Conservation (phyloP, 768 basidiomycete species). For the Multifurca ochricompacta region DNA sequence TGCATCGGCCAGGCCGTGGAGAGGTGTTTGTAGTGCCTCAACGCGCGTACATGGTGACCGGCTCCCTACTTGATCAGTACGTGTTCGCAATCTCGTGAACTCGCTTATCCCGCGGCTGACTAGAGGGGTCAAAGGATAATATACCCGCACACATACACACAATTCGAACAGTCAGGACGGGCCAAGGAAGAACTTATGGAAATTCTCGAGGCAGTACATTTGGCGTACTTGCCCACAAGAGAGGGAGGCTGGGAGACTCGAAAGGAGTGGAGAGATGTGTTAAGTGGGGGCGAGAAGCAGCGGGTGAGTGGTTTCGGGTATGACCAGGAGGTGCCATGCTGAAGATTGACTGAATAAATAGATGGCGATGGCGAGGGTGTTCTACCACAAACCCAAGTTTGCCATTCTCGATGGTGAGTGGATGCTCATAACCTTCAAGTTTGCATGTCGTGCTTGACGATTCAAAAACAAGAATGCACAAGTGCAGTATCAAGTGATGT, state of each 20-base stretch:
- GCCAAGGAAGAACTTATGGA: slow-evolving; percentile 63
- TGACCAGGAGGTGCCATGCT: background rate
- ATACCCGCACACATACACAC: slow-evolving; percentile 80
- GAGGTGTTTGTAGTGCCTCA: slow-evolving; percentile 84
- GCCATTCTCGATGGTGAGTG: slow-evolving; percentile 77
- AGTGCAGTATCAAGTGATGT: slow-evolving; percentile 95
- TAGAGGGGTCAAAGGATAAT: slow-evolving; percentile 44
- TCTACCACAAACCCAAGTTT: slow-evolving; percentile 80
- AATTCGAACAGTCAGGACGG: slow-evolving; percentile 52
- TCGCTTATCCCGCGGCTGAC: background rate
- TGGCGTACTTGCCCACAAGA: slow-evolving; percentile 76
- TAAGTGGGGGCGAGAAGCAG: slow-evolving; percentile 97
- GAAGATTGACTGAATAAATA: slow-evolving; percentile 27
- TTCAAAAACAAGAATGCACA: slow-evolving; percentile 66
- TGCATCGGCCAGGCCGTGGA: slow-evolving; percentile 25
- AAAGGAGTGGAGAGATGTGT: slow-evolving; percentile 95
- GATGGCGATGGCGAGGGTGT: slow-evolving; percentile 91
- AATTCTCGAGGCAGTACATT: slow-evolving; percentile 74
- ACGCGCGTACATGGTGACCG: slow-evolving; percentile 85
- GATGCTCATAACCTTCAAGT: background rate
- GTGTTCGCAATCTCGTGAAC: slow-evolving; percentile 21
- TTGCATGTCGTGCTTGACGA: background rate
- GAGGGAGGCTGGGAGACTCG: slow-evolving; percentile 86
- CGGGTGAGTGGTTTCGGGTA: slow-evolving; percentile 38
- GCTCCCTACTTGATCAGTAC: slow-evolving; percentile 79